Evolutionary conservation across 495 filamentous ascomycete species (phyloP), one percentile per base, ranked within the genome.

Genomic region (Lophiotrema nucula): DNA sequence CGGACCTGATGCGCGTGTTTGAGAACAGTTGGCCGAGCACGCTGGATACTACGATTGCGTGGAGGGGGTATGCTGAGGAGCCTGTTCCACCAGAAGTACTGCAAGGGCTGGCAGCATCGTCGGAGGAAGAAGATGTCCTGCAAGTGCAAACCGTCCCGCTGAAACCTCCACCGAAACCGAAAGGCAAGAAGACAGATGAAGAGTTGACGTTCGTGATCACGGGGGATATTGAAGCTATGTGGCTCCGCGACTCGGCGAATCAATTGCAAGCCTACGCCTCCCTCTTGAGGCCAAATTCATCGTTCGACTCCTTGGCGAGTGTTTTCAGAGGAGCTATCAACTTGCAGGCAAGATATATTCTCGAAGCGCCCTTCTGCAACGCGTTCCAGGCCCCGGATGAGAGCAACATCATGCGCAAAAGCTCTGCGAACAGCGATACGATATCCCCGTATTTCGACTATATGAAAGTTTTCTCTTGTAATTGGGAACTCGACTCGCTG

Each of bases 141-240:
- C 10, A 12, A 21, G 6, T 6, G 10, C 10, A 21, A 6, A 13
- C 39, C 18, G 19, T 43, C 6, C 8, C 31, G 8, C n/a, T 6
- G 33, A 10, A 4, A 1, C 27, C 3, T 13, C 26, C 48, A 8
- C 10, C 15, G 48, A 44, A 35, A 42, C 25, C 31, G 27, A 37
- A 8, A 13, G 27, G 15, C 24, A 23, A 21, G 13, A 33, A 50
- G 13, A 8, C 24, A 6, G 37, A 53, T 18, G 80, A 85, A 58
- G 83, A 87, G 68, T 68, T 86, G 24, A 78, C 80, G 6, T 85
- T 84, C 59, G 71, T 85, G 19, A 81, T 85, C 58, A 85, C 83
- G 13, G 82, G 83, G 18, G 81, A 85, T 63, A 84, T 84, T 68
- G 77, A 85, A 57, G 83, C 84, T 43, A 86, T 87, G 83, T 88